Evolutionary conservation across 2,329 filamentous ascomycete species (phyloP), one percentile per base, ranked within the genome.

Genomic region (Pseudogymnoascus sp.): DNA sequence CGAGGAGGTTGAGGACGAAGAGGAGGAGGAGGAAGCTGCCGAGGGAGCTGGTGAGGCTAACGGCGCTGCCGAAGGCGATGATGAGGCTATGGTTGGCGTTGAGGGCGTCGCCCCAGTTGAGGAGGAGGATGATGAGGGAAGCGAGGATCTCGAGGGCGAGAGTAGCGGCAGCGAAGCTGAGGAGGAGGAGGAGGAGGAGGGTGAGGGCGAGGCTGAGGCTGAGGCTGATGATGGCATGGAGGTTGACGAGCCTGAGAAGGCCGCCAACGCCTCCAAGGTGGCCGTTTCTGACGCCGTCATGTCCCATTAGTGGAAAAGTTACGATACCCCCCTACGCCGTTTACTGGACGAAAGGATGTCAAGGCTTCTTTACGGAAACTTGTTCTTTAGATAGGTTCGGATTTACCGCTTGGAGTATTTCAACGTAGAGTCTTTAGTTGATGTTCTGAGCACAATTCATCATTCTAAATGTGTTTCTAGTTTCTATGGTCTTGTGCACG

Each of bases 1-100:
- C 21, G 94, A 97, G 63, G 93, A 96, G 75, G 86, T 85, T 14
- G 91, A 91, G 59, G 87, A 87, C 37, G 86, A 87, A 67, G 85
- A 87, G 61, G 87, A 86, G 62, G 85, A 83, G n/a, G 83, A 82
- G 38, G 81, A 79, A 35, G 77, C 75, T 62, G 83, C 80, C 7
- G 81, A 84, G 63, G 83, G 79, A 61, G 77, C 79, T 31, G 77
- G 76, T 4, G 77, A 77, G 28, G 72, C 68, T 40, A 78, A 72
- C 61, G 71, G 73, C 11, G 74, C 74, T 62, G 73, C 73, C 18
- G 75, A 80, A 64, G 84, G 82, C 50, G 87, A 88, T 64, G 90
- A 92, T 68, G 80, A 84, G 5, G 88, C 91, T 66, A 92, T 93
- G 89, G 89, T 82, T 59, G 89, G 88, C 40, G 84, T 80, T 14